Conservation (phyloP, 352 stramenopile genomes). For the Poterioochromonas sp. region DNA sequence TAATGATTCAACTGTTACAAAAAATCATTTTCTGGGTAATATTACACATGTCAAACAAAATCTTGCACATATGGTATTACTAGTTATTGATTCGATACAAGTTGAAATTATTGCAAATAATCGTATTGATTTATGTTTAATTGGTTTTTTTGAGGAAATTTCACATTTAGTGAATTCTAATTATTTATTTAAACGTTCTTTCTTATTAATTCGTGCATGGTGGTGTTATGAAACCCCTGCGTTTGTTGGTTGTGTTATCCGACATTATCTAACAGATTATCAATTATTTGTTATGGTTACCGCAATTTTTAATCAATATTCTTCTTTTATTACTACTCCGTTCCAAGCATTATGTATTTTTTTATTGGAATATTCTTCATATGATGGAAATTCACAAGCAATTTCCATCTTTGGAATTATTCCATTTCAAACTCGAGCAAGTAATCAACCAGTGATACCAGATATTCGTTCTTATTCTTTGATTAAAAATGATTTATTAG, state of each 20-base stretch:
- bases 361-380: slow-evolving; percentile 61
- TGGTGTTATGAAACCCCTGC: slow-evolving; percentile 62
- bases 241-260: slow-evolving; percentile 43
- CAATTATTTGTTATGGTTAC: neutral
- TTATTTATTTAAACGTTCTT: slow-evolving; percentile 68
- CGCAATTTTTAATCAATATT: slow-evolving; percentile 60
- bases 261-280: slow-evolving; percentile 10
- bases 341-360: slow-evolving; percentile 65
- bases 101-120: slow-evolving; percentile 20
- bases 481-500: neutral
- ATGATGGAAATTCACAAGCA: slow-evolving; percentile 62
- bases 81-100: neutral
- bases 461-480: neutral
- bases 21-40: slow-evolving; percentile 2
- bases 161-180: slow-evolving; percentile 54
- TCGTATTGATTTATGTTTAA: slow-evolving; percentile 52
- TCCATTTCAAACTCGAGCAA: neutral
- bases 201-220: slow-evolving; percentile 74
- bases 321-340: slow-evolving; percentile 55
- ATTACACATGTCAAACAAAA: neutral
- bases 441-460: neutral
- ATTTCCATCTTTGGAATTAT: neutral
- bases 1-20: neutral
- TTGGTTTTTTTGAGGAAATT: slow-evolving; percentile 67
- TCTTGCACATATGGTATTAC: neutral